Base-by-base conservation (phyloP, 2,329 filamentous ascomycete genomes). In the Fusarium verticillioides region DNA sequence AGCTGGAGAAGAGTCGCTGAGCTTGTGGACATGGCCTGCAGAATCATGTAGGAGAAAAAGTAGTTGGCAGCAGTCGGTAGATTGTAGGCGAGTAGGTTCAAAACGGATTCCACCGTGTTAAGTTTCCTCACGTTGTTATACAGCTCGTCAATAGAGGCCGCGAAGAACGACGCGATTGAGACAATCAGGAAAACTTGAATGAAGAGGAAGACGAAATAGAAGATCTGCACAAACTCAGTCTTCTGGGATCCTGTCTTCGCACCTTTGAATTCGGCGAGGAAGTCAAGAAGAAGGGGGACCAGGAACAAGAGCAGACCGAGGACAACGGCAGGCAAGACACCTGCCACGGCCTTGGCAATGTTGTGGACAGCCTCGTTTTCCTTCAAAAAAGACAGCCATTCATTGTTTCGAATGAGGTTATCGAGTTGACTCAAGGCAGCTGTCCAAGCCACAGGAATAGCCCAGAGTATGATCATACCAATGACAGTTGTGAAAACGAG, bases 41-140 rank as follows among this genome's bases (percentile, higher is more conserved):
- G 91, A 79, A 98, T 92, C 91, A 99, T 95, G 87, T 99, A 99
- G 2, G 94, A 96, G 86, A 98, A 98, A 85, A 98, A 99, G 82
- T 98, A 99, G 80, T 98, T 97, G 76, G 94, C 93, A 0, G 95
- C 92, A 75, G 90, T 93, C 4, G 96, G 96, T 9, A 99, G 85
- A 68, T 95, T 96, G 16, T 86, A 81, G 0, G 96, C 96, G 34
- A 99, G 84, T 0, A 93, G 86, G 23, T 89, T 82, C 1, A 30
- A 7, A 30, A 30, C 28, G 8, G 87, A 87, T n/a, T 85, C 83
- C 12, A 94, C 91, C 50, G 94, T 87, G 6, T 78, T 49, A 7
- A 87, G 67, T 28, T 80, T 43, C 15, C 82, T 7, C 92, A 26
- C n/a, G 10, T 44, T n/a, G n/a, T n/a, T n/a, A n/a, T n/a, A n/a